Conservation (phyloP, 495 filamentous ascomycete species). For the Rhypophila decipiens region DNA sequence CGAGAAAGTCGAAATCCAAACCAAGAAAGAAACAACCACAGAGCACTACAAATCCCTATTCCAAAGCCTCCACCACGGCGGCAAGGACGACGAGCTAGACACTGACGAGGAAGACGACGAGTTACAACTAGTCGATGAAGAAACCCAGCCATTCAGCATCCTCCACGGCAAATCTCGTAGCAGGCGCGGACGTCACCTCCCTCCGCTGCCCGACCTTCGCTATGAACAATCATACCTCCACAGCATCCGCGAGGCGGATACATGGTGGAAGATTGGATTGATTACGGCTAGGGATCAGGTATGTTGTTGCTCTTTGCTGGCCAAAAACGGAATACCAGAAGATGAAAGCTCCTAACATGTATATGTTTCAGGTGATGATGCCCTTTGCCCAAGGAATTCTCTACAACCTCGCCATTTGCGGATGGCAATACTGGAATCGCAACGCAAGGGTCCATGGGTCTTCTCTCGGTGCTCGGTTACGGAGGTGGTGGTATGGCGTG, state of each 20-base stretch:
- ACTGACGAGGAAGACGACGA: constrained; percentile 29
- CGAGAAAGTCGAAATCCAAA: constrained; percentile 5
- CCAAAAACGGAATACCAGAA: background rate
- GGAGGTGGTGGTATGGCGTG: constrained; percentile 87
- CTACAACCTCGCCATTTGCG: constrained; percentile 72
- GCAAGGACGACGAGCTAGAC: constrained; percentile 10
- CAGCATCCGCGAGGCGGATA: constrained; percentile 70
- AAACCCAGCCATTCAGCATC: constrained; percentile 51
- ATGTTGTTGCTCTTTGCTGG: constrained; percentile 5
- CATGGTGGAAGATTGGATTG: constrained; percentile 67
- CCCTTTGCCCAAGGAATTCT: constrained; percentile 75
- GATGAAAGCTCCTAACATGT: background rate
- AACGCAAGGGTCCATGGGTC: constrained; percentile 62
- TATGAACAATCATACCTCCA: constrained; percentile 97
- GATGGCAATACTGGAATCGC: constrained; percentile 81
- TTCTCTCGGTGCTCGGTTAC: constrained; percentile 60
- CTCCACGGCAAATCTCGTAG: constrained; percentile 48
- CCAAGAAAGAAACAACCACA: background rate
- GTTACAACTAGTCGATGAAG: constrained; percentile 38
- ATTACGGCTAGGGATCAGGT: constrained; percentile 90
- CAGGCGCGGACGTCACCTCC: constrained; percentile 46
- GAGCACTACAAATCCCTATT: background rate
- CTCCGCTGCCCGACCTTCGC: constrained; percentile 83
- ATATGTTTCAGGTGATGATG: constrained; percentile 57
- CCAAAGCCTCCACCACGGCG: constrained; percentile 12